These are phyloP conservation scores for Claviceps humidiphila DNA, from an alignment of 2,329 filamentous ascomycete species.

Conservation along the genomic window DNA sequence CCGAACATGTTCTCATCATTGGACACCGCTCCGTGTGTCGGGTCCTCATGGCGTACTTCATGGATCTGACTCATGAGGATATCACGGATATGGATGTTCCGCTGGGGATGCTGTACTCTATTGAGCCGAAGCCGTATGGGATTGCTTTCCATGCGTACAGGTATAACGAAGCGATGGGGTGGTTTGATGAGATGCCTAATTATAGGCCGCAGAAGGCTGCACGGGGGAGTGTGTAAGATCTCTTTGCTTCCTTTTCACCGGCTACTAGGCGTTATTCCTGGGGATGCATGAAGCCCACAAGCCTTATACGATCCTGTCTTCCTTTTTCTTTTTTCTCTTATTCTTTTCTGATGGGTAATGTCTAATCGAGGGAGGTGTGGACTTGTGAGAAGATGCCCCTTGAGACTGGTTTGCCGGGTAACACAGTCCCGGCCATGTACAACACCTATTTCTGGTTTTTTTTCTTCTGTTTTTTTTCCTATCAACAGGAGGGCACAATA, in stretches of 20 bases:
- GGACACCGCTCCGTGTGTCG: constrained; percentile 86
- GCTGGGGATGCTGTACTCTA: constrained; percentile 82
- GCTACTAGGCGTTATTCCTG: no score
- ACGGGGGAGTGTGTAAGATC: constrained; percentile 11
- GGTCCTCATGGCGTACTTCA: constrained; percentile 92
- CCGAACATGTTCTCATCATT: constrained; percentile 84
- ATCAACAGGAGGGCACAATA: background rate
- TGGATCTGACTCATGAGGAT: constrained; percentile 77
- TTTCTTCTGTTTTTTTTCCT: no score
- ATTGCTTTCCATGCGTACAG: constrained; percentile 93
- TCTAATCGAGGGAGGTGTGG: background rate
- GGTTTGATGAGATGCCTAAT: constrained; percentile 76
- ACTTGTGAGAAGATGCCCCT: background rate
- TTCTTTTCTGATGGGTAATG: background rate
- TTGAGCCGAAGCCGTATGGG: constrained; percentile 95
- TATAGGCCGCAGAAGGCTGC: constrained; percentile 55
- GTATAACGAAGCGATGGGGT: constrained; percentile 65
- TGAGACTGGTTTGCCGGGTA: background rate
- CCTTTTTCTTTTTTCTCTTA: background rate
- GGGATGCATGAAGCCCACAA: no score
- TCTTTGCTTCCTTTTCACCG: background rate
- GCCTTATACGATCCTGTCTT: background rate
- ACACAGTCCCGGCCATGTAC: constrained; percentile 2
- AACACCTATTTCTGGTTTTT: background rate
- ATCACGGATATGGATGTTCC: constrained; percentile 93